Percentiles rank a stretch among this genome's conserved stretches.
phyloP scores from a whole-genome alignment of 495 filamentous ascomycete genomes.

The Hypoxylon lenormandii region DNA sequence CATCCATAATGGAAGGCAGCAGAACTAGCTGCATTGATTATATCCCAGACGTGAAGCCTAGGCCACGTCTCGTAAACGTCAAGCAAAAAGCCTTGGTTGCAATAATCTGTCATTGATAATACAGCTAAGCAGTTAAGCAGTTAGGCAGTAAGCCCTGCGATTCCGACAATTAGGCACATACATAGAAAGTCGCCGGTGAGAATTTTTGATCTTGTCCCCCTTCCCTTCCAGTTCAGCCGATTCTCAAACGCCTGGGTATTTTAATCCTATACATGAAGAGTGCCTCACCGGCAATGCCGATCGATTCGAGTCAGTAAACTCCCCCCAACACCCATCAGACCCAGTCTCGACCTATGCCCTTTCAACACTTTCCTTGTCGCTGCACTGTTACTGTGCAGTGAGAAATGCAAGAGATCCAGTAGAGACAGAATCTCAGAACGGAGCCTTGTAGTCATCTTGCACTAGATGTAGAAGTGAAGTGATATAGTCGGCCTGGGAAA shows the following conservation, averaged over 20 bases:
- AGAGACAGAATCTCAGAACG: not conserved
- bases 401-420: not conserved
- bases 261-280: slow-evolving; percentile 31
- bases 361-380: not conserved
- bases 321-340: no score
- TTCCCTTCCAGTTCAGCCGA: slow-evolving; percentile 7
- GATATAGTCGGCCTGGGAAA: slow-evolving; percentile 44
- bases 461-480: slow-evolving; percentile 50
- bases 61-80: no score
- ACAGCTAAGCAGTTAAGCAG: no score
- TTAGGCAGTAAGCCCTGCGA: no score
- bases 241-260: slow-evolving; percentile 40
- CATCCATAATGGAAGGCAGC: no score
- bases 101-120: no score
- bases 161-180: no score
- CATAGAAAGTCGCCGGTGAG: no score
- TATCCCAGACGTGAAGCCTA: no score
- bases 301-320: slow-evolving; percentile 1
- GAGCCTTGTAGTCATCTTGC: slow-evolving; percentile 44
- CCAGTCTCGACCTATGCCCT: not conserved
- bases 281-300: not conserved
- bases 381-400: not conserved
- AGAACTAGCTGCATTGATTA: no score
- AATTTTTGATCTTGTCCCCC: no score
- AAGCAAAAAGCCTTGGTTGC: no score